A percentile compares a stretch with the other conserved stretches of the same genome.
phyloP scores from a whole-genome alignment of 805 yeast species.

The Candida ipomoeae region DNA sequence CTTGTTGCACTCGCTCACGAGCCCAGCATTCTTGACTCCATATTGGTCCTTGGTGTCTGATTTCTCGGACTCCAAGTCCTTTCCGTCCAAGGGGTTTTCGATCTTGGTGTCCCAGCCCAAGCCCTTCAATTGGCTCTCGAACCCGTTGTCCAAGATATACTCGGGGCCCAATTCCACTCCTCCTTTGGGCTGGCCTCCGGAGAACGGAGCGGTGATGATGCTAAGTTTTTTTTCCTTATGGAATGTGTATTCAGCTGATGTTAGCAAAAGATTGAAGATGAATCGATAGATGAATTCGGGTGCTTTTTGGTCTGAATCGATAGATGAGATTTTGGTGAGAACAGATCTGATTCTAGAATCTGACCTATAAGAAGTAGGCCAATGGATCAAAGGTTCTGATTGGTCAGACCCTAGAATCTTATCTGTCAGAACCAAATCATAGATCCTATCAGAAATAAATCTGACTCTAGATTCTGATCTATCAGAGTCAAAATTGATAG shows the following conservation, averaged over 20 bases:
- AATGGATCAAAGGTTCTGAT: no score
- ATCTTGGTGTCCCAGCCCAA: conserved; percentile 69
- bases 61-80: conserved; percentile 43
- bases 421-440: no score
- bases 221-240: conserved; percentile 54
- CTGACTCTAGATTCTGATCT: no score
- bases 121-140: conserved; percentile 54
- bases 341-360: no score
- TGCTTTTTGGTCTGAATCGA: no score
- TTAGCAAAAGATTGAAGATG: conserved; percentile 1
- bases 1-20: conserved; percentile 72
- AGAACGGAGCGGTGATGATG: conserved; percentile 86
- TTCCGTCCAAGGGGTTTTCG: conserved; percentile 49
- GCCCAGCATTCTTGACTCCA: conserved; percentile 69
- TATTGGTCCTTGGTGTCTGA: conserved; percentile 39
- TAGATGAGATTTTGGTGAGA: no score
- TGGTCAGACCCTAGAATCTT: no score
- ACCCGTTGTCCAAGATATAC: conserved; percentile 67
- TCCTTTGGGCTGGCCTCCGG: conserved; percentile 91
- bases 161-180: conserved; percentile 97
- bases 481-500: no score
- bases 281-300: no score
- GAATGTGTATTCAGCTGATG: conserved; percentile 46
- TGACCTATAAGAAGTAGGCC: no score
- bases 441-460: no score